phyloP scores from a whole-genome alignment of 2,329 filamentous ascomycete genomes.

The Fusarium duplospermum region DNA sequence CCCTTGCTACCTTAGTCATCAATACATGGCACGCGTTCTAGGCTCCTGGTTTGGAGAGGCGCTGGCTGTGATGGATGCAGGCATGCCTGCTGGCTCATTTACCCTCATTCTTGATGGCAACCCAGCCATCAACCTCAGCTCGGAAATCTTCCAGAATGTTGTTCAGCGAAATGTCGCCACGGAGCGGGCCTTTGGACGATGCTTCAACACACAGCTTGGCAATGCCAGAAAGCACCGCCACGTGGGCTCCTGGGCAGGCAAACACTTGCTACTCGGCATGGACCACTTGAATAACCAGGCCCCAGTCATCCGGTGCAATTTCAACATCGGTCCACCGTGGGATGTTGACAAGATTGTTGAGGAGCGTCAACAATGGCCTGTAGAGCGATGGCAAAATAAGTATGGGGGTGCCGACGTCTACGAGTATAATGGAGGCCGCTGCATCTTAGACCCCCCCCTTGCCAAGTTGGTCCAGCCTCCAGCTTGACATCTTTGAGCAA shows the following conservation, averaged over 20 bases:
- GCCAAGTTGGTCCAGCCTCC: neutral
- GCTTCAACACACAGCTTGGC: neutral
- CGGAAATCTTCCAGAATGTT: neutral
- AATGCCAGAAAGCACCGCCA: neutral
- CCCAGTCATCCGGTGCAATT: neutral
- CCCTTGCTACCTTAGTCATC: neutral
- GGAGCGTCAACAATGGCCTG: neutral
- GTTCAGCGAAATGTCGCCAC: neutral
- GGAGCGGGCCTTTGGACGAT: neutral
- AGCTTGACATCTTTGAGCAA: neutral
- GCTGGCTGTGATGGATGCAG: neutral
- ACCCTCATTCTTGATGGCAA: constrained; percentile 8
- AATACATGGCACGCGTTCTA: neutral
- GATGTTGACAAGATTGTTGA: neutral
- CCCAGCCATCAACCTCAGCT: neutral
- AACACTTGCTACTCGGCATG: neutral
- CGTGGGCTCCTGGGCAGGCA: neutral
- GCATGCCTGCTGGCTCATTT: constrained; percentile 6
- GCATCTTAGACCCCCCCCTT: neutral
- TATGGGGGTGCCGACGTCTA: neutral
- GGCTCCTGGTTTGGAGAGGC: neutral
- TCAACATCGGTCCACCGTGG: neutral
- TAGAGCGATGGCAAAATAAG: neutral
- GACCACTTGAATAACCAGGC: neutral
- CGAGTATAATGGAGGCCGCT: neutral